Percentiles rank a stretch among this genome's conserved stretches.
Evolutionary conservation across 2,329 filamentous ascomycete species (phyloP).

Genomic region (Ascochyta koolunga): DNA sequence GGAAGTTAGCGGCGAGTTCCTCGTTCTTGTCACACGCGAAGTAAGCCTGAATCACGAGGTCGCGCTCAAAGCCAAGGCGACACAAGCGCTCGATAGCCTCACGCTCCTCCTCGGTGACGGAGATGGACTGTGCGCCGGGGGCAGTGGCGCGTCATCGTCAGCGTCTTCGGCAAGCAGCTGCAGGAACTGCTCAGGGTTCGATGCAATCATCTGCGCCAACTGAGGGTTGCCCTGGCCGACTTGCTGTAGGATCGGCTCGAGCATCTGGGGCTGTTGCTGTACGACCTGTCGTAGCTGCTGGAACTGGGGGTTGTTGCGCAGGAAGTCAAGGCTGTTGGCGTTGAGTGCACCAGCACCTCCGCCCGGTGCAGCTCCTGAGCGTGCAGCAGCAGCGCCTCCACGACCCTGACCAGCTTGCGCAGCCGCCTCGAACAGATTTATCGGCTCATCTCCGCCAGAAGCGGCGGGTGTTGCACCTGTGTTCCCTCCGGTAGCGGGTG

Average conservation of each 20-base stretch:
- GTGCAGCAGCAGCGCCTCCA: slow-evolving; percentile 51
- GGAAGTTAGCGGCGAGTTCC: slow-evolving; percentile 95
- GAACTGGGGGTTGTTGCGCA: slow-evolving; percentile 95
- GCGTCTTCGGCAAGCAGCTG: slow-evolving; percentile 86
- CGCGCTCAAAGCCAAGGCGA: slow-evolving; percentile 88
- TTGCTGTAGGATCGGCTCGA: slow-evolving; percentile 96
- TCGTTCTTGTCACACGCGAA: slow-evolving; percentile 99
- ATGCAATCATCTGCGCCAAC: slow-evolving; percentile 87
- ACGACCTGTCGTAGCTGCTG: slow-evolving; percentile 97
- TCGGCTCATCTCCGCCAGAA: slow-evolving; percentile 65
- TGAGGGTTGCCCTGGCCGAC: slow-evolving; percentile 94
- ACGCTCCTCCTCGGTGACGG: slow-evolving; percentile 92
- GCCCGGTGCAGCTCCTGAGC: slow-evolving; percentile 56
- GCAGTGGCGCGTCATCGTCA: slow-evolving; percentile 82
- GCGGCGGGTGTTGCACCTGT: slow-evolving; percentile 38
- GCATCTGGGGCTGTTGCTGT: slow-evolving; percentile 97
- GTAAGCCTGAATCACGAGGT: slow-evolving; percentile 95
- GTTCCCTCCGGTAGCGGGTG: slow-evolving; percentile 57
- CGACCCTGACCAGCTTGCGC: slow-evolving; percentile 71
- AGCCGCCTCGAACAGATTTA: slow-evolving; percentile 93
- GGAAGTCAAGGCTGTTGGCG: slow-evolving; percentile 85
- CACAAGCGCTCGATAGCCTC: slow-evolving; percentile 96
- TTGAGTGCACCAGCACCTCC: slow-evolving; percentile 54
- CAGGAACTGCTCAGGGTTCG: slow-evolving; percentile 92
- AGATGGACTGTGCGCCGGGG: slow-evolving; percentile 85